A percentile compares a stretch with the other conserved stretches of the same genome.
These are phyloP conservation scores for Sclerotinia glacialis DNA, from an alignment of 2,329 filamentous ascomycete species.

Conservation along the genomic window DNA sequence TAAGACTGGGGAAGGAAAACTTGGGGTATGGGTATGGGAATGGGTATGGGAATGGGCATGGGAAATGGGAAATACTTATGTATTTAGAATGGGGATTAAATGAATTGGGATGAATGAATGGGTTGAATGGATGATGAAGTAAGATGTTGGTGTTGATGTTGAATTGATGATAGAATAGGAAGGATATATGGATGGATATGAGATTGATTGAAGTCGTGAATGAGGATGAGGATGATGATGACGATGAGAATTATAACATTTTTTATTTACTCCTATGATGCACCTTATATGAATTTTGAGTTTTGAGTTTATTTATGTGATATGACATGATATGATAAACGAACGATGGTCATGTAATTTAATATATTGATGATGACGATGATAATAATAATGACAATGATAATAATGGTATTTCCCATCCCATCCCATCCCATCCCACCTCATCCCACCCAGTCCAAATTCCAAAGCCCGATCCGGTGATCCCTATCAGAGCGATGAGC, in stretches of 20 bases:
- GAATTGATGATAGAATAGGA: neutral
- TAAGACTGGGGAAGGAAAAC: neutral
- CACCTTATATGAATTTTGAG: too few species aligned
- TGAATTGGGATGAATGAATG: neutral
- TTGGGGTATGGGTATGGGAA: neutral
- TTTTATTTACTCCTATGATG: neutral
- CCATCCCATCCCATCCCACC: too few species aligned
- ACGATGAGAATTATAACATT: slow-evolving; percentile 9
- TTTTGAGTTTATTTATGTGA: too few species aligned
- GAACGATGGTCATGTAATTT: too few species aligned
- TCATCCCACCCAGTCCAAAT: too few species aligned
- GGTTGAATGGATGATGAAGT: neutral
- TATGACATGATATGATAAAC: too few species aligned
- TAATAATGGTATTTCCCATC: slow-evolving; percentile 11
- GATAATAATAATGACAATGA: neutral
- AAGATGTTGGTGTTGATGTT: neutral
- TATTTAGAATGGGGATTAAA: slow-evolving; percentile 11
- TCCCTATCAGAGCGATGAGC: too few species aligned
- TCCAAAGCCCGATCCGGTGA: too few species aligned
- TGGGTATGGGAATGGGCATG: neutral
- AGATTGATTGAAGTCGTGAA: neutral
- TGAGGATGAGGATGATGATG: neutral
- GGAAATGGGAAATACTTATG: neutral
- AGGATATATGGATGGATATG: neutral
- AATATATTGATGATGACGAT: neutral